Evolutionary conservation across 2,329 filamentous ascomycete genomes (phyloP).

Genomic region (Colletotrichum sp.): DNA sequence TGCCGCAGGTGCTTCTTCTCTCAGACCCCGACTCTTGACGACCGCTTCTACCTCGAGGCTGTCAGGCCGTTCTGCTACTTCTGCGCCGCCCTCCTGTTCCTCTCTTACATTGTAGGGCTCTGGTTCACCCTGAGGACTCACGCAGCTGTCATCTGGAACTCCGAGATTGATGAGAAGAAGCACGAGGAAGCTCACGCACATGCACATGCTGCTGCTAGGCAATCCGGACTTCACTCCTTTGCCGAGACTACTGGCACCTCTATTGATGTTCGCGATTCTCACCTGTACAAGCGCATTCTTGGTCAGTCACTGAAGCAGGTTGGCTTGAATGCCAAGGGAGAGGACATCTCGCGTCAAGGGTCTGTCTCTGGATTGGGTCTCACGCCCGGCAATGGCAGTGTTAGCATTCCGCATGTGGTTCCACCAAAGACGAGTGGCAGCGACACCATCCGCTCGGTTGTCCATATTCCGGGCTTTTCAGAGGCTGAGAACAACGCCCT

Average conservation of each 20-base stretch:
- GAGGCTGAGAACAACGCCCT: slow-evolving; percentile 83
- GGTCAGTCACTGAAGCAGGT: slow-evolving; percentile 88
- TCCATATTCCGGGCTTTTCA: slow-evolving; percentile 73
- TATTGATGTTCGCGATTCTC: slow-evolving; percentile 80
- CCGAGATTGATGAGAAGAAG: slow-evolving; percentile 79
- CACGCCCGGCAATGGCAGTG: slow-evolving; percentile 44
- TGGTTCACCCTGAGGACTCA: slow-evolving; percentile 97
- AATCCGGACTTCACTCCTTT: slow-evolving; percentile 41
- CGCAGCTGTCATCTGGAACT: slow-evolving; percentile 96
- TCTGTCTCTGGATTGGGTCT: slow-evolving; percentile 32
- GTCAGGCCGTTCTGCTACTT: slow-evolving; percentile 95
- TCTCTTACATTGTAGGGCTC: slow-evolving; percentile 91
- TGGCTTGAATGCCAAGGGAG: slow-evolving; percentile 66
- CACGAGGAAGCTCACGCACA: slow-evolving; percentile 54
- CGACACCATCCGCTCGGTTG: slow-evolving; percentile 43
- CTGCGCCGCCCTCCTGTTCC: slow-evolving; percentile 82
- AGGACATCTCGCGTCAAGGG: slow-evolving; percentile 45
- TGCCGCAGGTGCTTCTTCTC: slow-evolving; percentile 95
- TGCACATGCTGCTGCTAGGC: slow-evolving; percentile 32
- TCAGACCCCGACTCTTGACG: slow-evolving; percentile 81
- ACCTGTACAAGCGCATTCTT: slow-evolving; percentile 91
- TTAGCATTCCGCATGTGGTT: slow-evolving; percentile 72
- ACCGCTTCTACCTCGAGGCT: slow-evolving; percentile 88
- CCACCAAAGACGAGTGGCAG: slow-evolving; percentile 68
- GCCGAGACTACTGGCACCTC: slow-evolving; percentile 54